Percentiles rank a stretch among this genome's conserved stretches.
Evolutionary conservation across 2,329 filamentous ascomycete genomes (phyloP).

Genomic region (Ascochyta koolunga): DNA sequence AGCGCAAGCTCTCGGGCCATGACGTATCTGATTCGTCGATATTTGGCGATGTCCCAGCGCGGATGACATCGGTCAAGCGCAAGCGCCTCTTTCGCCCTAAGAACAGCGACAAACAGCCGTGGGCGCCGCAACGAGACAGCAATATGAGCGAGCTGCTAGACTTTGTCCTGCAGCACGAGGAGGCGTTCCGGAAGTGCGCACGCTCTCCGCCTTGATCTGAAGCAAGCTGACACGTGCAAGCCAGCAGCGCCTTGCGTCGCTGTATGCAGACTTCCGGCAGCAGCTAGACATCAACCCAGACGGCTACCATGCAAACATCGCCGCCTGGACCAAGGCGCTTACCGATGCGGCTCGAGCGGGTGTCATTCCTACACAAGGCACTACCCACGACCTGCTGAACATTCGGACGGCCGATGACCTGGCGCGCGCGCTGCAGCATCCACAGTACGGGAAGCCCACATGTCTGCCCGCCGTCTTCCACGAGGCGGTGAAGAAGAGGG

Average conservation of each 20-base stretch:
- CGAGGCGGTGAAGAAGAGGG: conserved; percentile 72
- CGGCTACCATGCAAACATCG: conserved; percentile 79
- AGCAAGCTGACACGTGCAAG: conserved; percentile 28
- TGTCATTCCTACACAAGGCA: conserved; percentile 53
- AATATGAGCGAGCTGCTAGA: conserved; percentile 71
- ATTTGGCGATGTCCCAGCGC: conserved; percentile 27
- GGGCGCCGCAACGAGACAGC: conserved; percentile 32
- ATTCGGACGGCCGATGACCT: conserved; percentile 66
- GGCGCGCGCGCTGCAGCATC: conserved; percentile 72
- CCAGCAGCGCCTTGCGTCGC: conserved; percentile 78
- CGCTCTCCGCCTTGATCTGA: too few relatives aligned
- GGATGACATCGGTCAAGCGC: conserved; percentile 23
- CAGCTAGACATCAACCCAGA: conserved; percentile 81
- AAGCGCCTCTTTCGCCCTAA: conserved; percentile 32
- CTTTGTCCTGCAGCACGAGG: conserved; percentile 60
- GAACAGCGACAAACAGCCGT: conserved; percentile 23
- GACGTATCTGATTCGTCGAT: conserved; percentile 27
- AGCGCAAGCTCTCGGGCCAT: conserved; percentile 30
- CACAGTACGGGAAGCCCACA: conserved; percentile 80
- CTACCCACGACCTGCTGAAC: conserved; percentile 55
- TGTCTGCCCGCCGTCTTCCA: conserved; percentile 78
- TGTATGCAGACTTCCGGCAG: conserved; percentile 84
- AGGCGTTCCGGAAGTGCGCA: conserved; percentile 53
- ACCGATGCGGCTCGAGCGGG: conserved; percentile 71
- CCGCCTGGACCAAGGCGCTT: conserved; percentile 78